Conservation (phyloP, 495 filamentous ascomycete species). For the Hypoxylon fragiforme region DNA sequence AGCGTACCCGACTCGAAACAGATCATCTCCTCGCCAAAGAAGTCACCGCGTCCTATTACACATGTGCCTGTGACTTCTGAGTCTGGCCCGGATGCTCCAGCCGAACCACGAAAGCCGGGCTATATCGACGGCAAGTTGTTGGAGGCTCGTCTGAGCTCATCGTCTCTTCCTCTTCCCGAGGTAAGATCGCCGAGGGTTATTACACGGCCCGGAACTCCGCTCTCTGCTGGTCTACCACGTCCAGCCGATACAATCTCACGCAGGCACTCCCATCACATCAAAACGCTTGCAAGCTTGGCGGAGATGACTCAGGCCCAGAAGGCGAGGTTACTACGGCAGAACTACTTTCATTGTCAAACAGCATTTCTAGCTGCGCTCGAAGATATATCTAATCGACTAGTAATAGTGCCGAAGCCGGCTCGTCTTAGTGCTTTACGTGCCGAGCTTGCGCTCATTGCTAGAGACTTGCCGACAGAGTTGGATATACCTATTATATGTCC, state of each 20-base stretch:
- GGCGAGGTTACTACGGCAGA: constrained; percentile 64
- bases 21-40: constrained; percentile 35
- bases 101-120: constrained; percentile 31
- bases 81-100: constrained; percentile 14
- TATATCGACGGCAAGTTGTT: constrained; percentile 49
- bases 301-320: constrained; percentile 60
- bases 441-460: constrained; percentile 71
- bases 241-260: constrained; percentile 52
- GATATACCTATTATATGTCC: constrained; percentile 78
- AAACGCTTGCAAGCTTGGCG: constrained; percentile 52
- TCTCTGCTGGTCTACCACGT: constrained; percentile 53
- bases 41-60: constrained; percentile 28
- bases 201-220: constrained; percentile 52
- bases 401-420: constrained; percentile 72
- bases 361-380: constrained; percentile 73
- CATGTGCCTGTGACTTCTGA: constrained; percentile 27
- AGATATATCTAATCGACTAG: constrained; percentile 75
- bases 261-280: constrained; percentile 54
- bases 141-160: constrained; percentile 62
- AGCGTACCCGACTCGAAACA: constrained; percentile 44
- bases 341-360: constrained; percentile 75
- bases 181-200: constrained; percentile 51
- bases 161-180: constrained; percentile 66
- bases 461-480: constrained; percentile 73
- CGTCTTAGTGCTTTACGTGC: constrained; percentile 74